Base-by-base conservation (phyloP, 1,139 yeast genomes). In the Candida neerlandica region DNA sequence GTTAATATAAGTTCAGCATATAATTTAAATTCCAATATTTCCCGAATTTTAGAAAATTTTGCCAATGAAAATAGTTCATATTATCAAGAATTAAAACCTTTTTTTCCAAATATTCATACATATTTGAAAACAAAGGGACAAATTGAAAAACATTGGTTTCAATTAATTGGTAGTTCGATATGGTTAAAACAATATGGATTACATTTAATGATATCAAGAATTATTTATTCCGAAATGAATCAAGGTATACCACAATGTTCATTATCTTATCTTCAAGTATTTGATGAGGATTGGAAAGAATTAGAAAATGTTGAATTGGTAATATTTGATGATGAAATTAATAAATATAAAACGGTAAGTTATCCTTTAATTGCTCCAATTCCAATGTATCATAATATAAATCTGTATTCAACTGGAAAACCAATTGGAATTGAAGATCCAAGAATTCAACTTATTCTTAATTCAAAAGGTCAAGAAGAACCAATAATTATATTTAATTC, bases 341-440 rank as follows among this genome's bases (percentile, higher is more conserved):
- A 21, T 41, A 9, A 18, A 2, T 50, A 55, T 34, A 59, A 57
- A 43, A 47, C 54, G 0, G 46, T 65, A 16, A 48, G 52, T 23
- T 68, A 62, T 48, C 73, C 73, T 0, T 51, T 53, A 27, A 61
- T 68, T 41, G 51, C 69, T 7, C 66, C 67, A 1, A 58, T 69
- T 1, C 72, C 73, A 4, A 66, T 66, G 43, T 65, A 57, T 57
- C 66, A 67, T 43, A 70, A 70, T 7, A 53, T 60, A 29, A 58
- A 57, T 19, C 49, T 55, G 1, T 65, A 59, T 42, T 48, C 51
- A 1, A 38, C 37, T 0, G 60, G 62, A 1, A 61, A 58, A 42
- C 69, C 60, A 51, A 70, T 64, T 48, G 81, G 82, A 0, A 78
- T 82, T 2, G 81, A 77, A 56, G 81, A 78, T 57, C 82, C 82